Conservation (phyloP, 768 basidiomycete species). For the Clitopilus hobsonii region DNA sequence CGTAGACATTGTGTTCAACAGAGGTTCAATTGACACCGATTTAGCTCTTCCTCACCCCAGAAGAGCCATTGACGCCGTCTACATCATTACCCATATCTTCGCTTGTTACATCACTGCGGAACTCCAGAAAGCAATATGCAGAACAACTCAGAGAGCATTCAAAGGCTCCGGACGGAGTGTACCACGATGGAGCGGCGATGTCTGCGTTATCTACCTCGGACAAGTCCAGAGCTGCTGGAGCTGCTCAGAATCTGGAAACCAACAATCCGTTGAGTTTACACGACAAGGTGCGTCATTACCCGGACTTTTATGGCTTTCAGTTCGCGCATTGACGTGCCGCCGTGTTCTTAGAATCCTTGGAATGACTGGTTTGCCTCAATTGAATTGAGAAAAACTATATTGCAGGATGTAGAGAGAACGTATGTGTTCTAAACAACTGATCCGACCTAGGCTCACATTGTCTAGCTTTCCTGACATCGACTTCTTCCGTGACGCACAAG, state of each 20-base stretch:
- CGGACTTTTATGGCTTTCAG: background rate
- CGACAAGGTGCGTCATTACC: conserved; percentile 46
- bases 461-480: conserved; percentile 90
- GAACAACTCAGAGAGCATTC: conserved; percentile 62
- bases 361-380: conserved; percentile 87
- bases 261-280: conserved; percentile 84
- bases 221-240: conserved; percentile 12
- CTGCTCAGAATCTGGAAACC: conserved; percentile 47
- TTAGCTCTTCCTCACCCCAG: conserved; percentile 65
- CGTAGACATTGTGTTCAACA: conserved; percentile 6
- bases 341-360: conserved; percentile 83
- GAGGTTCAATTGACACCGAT: conserved; percentile 13
- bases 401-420: conserved; percentile 96
- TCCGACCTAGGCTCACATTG: conserved; percentile 5
- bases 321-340: conserved; percentile 1
- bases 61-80: conserved; percentile 58
- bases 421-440: conserved; percentile 33
- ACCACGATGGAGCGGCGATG: background rate
- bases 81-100: conserved; percentile 30
- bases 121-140: conserved; percentile 52
- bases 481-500: conserved; percentile 76
- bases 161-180: conserved; percentile 70
- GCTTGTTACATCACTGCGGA: conserved; percentile 39
- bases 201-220: background rate
- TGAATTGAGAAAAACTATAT: conserved; percentile 84